Conservation (phyloP, 2,329 filamentous ascomycete genomes). For the Ophiostoma ulmi region DNA sequence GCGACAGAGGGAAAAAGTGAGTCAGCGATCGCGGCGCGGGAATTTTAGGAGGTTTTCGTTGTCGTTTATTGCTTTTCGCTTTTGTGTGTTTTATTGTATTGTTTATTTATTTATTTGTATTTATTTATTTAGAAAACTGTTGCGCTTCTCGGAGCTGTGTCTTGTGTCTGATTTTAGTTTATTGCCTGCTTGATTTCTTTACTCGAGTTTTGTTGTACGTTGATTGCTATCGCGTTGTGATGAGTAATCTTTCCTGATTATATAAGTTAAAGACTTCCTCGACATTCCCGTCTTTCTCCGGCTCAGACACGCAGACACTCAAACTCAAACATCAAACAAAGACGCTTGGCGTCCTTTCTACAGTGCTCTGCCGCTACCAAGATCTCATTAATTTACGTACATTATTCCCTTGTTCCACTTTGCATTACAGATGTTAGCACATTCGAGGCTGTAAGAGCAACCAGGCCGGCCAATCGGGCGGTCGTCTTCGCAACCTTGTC, state of each 20-base stretch:
- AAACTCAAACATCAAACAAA: background rate
- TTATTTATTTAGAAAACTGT: background rate
- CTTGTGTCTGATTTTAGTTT: background rate
- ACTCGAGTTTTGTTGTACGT: background rate
- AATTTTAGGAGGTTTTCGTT: background rate
- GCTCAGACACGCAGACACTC: no score
- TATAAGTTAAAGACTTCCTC: background rate
- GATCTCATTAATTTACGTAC: constrained; percentile 10
- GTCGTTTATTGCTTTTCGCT: background rate
- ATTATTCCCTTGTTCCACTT: background rate
- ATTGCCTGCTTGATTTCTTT: background rate
- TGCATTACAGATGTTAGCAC: constrained; percentile 5
- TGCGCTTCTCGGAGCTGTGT: background rate
- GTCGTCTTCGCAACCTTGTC: constrained; percentile 7
- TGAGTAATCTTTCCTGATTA: background rate
- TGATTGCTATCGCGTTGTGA: background rate
- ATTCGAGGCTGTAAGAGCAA: constrained; percentile 19
- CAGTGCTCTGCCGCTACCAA: background rate
- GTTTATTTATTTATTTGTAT: background rate
- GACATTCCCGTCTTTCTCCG: background rate
- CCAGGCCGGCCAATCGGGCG: constrained; percentile 8
- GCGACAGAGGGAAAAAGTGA: background rate
- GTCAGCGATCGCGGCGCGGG: constrained; percentile 12
- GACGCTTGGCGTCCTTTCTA: background rate
- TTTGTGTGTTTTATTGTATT: background rate